Percentiles rank a stretch among this genome's conserved stretches.
These are phyloP conservation scores for Byssoonygena ceratinophila DNA, from an alignment of 2,329 filamentous ascomycete species.

Conservation along the genomic window DNA sequence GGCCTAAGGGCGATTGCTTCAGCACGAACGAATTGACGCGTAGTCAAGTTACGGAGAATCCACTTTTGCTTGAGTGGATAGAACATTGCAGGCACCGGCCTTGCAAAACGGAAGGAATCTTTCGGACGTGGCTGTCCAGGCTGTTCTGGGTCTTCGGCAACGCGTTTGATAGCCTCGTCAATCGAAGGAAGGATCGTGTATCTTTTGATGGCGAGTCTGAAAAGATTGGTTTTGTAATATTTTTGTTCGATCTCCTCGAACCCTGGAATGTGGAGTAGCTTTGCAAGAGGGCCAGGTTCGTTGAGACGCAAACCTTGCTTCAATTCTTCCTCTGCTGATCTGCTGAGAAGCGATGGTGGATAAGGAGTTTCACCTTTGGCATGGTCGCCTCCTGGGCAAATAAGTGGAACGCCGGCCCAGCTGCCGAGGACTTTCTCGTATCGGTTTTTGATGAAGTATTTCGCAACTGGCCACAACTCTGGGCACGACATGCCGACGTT, in stretches of 20 bases:
- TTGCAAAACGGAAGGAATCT: not conserved
- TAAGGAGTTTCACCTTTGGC: slow-evolving; percentile 4
- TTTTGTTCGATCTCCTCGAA: slow-evolving; percentile 2
- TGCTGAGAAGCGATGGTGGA: slow-evolving; percentile 1
- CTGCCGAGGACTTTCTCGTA: not conserved
- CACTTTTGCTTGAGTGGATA: slow-evolving; percentile 11
- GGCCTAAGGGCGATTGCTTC: slow-evolving; percentile 9
- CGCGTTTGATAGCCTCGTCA: not conserved
- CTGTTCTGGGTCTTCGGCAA: not conserved
- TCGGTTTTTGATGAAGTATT: slow-evolving; percentile 4
- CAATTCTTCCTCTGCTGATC: slow-evolving; percentile 1
- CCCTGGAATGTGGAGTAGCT: slow-evolving; percentile 3
- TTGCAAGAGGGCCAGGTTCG: not conserved
- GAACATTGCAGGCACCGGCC: not conserved
- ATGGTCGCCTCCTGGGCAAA: slow-evolving; percentile 7
- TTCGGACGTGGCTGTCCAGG: not conserved
- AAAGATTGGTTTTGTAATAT: slow-evolving; percentile 11
- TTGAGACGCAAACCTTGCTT: slow-evolving; percentile 4
- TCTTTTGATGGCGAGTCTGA: slow-evolving; percentile 7
- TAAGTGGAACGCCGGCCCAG: slow-evolving; percentile 6
- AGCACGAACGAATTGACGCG: slow-evolving; percentile 9
- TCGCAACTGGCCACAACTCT: slow-evolving; percentile 6
- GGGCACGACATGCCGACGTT: slow-evolving; percentile 8
- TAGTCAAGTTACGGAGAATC: slow-evolving; percentile 13
- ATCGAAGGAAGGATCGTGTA: slow-evolving; percentile 2